A percentile compares a stretch with the other conserved stretches of the same genome.
Evolutionary conservation across 345 rosid genomes (phyloP).

Genomic region (Eucalyptus tenuipes): DNA sequence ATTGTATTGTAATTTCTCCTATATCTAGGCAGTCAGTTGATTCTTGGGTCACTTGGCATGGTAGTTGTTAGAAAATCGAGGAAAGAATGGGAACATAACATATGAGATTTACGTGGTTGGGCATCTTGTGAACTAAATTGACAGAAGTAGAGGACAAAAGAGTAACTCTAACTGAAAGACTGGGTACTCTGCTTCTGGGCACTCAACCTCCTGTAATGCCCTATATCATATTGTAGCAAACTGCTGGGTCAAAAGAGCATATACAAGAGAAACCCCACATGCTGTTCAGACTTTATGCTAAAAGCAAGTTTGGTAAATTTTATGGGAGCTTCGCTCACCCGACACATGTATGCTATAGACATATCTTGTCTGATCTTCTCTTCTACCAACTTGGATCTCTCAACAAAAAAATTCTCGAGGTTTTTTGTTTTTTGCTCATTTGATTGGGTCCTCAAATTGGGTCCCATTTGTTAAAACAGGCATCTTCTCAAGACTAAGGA

Average conservation of each 20-base stretch:
- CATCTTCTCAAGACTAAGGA: not conserved
- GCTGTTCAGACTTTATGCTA: not conserved
- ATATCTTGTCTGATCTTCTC: not conserved
- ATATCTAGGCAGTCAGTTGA: not conserved
- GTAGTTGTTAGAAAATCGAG: not conserved
- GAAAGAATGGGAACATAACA: not conserved
- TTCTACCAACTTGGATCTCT: not conserved
- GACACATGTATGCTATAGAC: not conserved
- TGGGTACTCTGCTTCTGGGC: not conserved
- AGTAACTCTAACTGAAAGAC: not conserved
- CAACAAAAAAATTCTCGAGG: not conserved
- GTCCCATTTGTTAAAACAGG: not conserved
- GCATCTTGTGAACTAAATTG: not conserved
- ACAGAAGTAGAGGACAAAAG: not conserved
- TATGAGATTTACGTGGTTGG: not conserved
- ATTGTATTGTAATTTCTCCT: not conserved
- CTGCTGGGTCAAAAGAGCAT: not conserved
- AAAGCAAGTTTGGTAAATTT: not conserved
- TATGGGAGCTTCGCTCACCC: not conserved
- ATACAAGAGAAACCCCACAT: not conserved
- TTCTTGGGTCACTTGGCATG: not conserved
- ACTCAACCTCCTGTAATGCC: not conserved
- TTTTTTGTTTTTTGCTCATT: not conserved
- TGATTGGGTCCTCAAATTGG: not conserved
- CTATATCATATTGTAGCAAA: not conserved